Evolutionary conservation across 2,329 filamentous ascomycete species (phyloP), one percentile per base, ranked within the genome.

Genomic region (Stagonosporopsis tanaceti): DNA sequence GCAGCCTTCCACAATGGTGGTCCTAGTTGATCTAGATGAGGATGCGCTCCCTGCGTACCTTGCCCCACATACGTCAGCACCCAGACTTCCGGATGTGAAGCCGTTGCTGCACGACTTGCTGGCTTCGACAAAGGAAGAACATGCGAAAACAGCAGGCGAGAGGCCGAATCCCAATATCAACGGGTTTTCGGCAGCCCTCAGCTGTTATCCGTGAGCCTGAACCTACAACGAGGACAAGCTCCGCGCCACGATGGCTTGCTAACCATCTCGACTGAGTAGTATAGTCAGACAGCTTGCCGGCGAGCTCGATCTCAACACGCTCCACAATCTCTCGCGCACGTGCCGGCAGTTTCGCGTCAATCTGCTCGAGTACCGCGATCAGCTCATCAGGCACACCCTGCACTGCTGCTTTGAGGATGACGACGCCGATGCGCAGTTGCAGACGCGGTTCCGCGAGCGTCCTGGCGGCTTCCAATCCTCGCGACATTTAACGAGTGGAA

Each of bases 291-390:
- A 89, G 67, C 85, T 97, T 64, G 90, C 91, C 46, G 85, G 87
- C 30, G 85, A 86, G 66, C 87, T 97, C 73, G 94, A 98, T 74
- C 85, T 97, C 47, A 97, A 94, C 76, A 89, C 91, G 14, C 85
- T 97, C 68, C 89, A 96, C 76, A 88, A 89, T 63, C 86, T 98
- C 20, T 91, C 93, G 48, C 86, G 86, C 52, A 93, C 92, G 53
- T 96, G 92, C 75, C 90, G 89, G 48, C 88, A 91, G 70, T 86
- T 96, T 62, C 91, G 91, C 65, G 83, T 84, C 54, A 91, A 89
- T 64, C 84, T 98, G 24, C 80, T 96, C 40, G 91, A 93, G 67
- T 93, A 91, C 76, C 89, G 92, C 69, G 82, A 81, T 47, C 86
- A 90, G 63, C 84, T 97, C 17, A 82, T 95, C 48, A 82, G 81